A percentile compares a stretch with the other conserved stretches of the same genome.
phyloP scores from a whole-genome alignment of 2,329 filamentous ascomycete species.

The Ilyonectria mors-panacis region DNA sequence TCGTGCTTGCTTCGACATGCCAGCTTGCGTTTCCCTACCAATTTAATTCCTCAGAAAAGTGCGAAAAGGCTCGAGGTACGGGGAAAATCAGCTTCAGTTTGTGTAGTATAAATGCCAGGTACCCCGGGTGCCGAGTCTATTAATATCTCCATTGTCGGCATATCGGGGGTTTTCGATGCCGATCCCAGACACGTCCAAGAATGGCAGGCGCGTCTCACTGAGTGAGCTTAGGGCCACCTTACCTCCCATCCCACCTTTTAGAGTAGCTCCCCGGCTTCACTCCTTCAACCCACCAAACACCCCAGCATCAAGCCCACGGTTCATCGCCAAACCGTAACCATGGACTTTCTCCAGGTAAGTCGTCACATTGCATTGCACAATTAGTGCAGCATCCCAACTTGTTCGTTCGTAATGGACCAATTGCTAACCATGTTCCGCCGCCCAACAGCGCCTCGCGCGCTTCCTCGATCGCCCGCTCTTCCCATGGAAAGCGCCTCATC shows the following conservation, averaged over 20 bases:
- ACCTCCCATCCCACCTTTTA: constrained; percentile 31
- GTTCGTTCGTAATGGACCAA: constrained; percentile 9
- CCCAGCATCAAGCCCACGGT: constrained; percentile 35
- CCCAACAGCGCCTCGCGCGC: constrained; percentile 78
- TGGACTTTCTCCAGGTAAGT: constrained; percentile 64
- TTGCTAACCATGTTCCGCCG: constrained; percentile 33
- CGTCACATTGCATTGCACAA: not conserved
- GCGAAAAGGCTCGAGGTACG: not conserved
- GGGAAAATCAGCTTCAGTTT: not conserved
- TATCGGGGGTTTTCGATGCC: constrained; percentile 39
- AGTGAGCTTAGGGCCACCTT: constrained; percentile 43
- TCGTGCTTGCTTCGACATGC: not conserved
- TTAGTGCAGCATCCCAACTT: not conserved
- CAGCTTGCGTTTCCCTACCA: not conserved
- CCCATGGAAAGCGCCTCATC: constrained; percentile 98
- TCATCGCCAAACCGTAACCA: constrained; percentile 49
- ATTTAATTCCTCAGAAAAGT: not conserved
- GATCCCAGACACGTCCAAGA: constrained; percentile 22
- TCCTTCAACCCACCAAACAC: constrained; percentile 36
- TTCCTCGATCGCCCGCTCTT: constrained; percentile 93
- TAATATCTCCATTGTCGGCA: constrained; percentile 31
- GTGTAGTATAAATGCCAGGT: not conserved
- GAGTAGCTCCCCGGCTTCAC: constrained; percentile 35
- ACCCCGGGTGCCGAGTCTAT: not conserved
- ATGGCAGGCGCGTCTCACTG: constrained; percentile 19